A percentile compares a stretch with the other conserved stretches of the same genome.
Evolutionary conservation across 768 basidiomycete genomes (phyloP).

Genomic region (Phylloporus scabripes): DNA sequence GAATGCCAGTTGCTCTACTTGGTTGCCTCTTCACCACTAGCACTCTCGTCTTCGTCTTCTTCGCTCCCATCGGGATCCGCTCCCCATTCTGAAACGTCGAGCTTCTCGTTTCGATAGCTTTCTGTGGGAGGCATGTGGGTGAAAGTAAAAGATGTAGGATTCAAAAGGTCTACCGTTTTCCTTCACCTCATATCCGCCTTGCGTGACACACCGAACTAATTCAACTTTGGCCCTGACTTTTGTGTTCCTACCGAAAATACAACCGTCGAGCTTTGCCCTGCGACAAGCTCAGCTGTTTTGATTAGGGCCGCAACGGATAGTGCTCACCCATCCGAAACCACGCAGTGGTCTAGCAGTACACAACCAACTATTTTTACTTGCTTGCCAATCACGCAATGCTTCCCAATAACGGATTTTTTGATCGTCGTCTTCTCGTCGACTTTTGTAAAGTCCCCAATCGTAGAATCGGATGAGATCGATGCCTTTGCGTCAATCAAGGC

Average conservation of each 20-base stretch:
- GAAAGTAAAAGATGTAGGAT: neutral
- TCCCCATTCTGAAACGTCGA: slow-evolving; percentile 55
- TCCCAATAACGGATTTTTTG: slow-evolving; percentile 73
- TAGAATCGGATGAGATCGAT: slow-evolving; percentile 77
- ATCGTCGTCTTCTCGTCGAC: slow-evolving; percentile 76
- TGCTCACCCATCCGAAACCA: slow-evolving; percentile 75
- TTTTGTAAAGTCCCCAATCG: slow-evolving; percentile 78
- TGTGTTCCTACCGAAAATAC: slow-evolving; percentile 70
- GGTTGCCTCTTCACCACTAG: slow-evolving; percentile 5
- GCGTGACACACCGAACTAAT: slow-evolving; percentile 62
- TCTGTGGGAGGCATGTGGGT: slow-evolving; percentile 34
- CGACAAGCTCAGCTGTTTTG: slow-evolving; percentile 3
- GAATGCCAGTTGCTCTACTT: slow-evolving; percentile 2
- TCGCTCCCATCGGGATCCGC: slow-evolving; percentile 26
- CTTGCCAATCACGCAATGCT: slow-evolving; percentile 80
- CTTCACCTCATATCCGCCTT: slow-evolving; percentile 70
- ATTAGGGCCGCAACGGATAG: neutral
- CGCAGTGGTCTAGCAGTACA: slow-evolving; percentile 84
- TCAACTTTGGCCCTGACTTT: slow-evolving; percentile 68
- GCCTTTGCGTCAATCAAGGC: slow-evolving; percentile 73
- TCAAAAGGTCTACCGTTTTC: slow-evolving; percentile 45
- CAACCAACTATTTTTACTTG: slow-evolving; percentile 81
- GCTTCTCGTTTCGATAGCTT: slow-evolving; percentile 48
- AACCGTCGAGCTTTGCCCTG: slow-evolving; percentile 74
- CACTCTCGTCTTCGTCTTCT: slow-evolving; percentile 13